Evolutionary conservation across 129 eudicot genomes (phyloP).

Genomic region (Pseudognaphalium luteoalbum): DNA sequence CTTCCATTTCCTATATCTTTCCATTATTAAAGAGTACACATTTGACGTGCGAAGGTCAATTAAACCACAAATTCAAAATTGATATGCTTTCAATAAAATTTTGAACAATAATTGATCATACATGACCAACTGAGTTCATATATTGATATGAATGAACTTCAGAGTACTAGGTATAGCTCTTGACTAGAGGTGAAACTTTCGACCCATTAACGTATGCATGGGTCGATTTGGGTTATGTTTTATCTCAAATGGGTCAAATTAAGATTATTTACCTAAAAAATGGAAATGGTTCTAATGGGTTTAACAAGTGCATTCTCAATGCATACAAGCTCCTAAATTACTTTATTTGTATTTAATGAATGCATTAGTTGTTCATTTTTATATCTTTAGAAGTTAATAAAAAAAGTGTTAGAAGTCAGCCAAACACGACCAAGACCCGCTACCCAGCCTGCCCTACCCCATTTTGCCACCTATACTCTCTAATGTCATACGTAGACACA

Average conservation of each 20-base stretch:
- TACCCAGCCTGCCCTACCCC: neutral
- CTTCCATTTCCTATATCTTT: slow-evolving; percentile 14
- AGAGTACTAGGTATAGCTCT: neutral
- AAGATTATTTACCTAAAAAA: neutral
- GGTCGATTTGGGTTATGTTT: neutral
- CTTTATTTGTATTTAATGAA: neutral
- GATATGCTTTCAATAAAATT: neutral
- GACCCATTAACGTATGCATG: neutral
- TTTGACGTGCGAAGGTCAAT: slow-evolving; percentile 6
- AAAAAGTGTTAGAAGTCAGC: neutral
- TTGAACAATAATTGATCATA: neutral
- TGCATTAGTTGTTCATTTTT: neutral
- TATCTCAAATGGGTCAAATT: neutral
- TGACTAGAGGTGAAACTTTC: neutral
- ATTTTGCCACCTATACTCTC: neutral
- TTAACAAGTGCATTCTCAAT: neutral
- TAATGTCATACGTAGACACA: neutral
- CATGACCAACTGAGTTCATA: neutral
- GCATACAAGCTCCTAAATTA: neutral
- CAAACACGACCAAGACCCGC: neutral
- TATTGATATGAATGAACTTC: neutral
- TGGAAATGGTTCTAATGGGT: neutral
- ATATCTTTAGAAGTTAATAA: neutral
- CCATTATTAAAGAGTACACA: neutral
- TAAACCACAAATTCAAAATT: neutral